Evolutionary conservation across 495 filamentous ascomycete species (phyloP).

Genomic region (Articulospora tetracladia): DNA sequence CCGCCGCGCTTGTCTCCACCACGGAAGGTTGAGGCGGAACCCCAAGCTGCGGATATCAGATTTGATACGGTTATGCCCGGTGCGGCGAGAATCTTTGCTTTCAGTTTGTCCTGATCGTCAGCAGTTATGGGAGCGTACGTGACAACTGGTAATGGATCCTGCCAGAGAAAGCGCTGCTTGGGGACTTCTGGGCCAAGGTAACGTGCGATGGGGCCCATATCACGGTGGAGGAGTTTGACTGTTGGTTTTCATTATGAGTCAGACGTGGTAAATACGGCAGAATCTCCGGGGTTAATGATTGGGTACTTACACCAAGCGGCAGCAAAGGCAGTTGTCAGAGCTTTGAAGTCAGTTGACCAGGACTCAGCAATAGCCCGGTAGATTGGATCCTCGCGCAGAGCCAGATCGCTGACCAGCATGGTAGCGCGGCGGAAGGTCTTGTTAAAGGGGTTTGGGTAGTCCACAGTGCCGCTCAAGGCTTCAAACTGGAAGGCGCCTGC

Average conservation of each 20-base stretch:
- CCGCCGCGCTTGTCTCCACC: constrained; percentile 17
- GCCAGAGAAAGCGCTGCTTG: constrained; percentile 13
- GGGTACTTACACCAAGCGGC: constrained; percentile 21
- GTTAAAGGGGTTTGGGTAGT: constrained; percentile 20
- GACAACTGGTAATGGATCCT: constrained; percentile 13
- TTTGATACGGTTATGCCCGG: constrained; percentile 7
- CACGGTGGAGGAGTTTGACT: constrained; percentile 20
- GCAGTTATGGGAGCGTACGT: constrained; percentile 8
- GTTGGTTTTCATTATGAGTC: constrained; percentile 6
- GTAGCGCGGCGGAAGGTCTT: constrained; percentile 15
- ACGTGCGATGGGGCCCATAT: constrained; percentile 20
- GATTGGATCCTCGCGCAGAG: constrained; percentile 14
- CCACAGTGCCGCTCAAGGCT: constrained; percentile 10
- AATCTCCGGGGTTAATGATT: background rate
- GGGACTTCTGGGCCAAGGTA: constrained; percentile 19
- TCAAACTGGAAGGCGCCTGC: constrained; percentile 17
- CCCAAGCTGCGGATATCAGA: constrained; percentile 10
- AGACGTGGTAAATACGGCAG: background rate
- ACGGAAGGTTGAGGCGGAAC: constrained; percentile 12
- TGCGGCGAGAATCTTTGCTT: constrained; percentile 14
- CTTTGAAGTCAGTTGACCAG: constrained; percentile 13
- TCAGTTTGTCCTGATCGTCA: constrained; percentile 7
- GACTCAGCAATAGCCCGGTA: constrained; percentile 11
- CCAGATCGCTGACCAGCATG: constrained; percentile 20
- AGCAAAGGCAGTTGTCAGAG: constrained; percentile 19